Conservation (phyloP, 306 rosid species). For the Crotalaria pallida region DNA sequence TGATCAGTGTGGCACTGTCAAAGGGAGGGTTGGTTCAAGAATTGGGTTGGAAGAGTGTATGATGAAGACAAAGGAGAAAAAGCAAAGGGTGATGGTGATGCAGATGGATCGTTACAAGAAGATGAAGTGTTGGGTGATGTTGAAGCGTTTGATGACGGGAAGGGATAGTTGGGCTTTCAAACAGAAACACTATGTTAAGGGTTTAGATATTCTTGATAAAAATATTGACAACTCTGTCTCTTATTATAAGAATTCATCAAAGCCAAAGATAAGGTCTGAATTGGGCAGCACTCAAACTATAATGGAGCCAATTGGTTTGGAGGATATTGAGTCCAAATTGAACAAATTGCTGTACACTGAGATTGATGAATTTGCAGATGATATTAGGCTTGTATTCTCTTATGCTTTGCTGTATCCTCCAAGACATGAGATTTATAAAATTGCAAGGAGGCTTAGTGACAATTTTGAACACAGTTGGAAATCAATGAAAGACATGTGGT, state of each 20-base stretch:
- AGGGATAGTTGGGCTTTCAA: slow-evolving; percentile 5
- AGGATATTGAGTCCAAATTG: background rate
- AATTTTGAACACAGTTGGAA: background rate
- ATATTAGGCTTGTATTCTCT: background rate
- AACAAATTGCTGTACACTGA: background rate
- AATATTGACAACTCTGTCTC: background rate
- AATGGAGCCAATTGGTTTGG: background rate
- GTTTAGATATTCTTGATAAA: background rate
- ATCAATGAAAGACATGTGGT: background rate
- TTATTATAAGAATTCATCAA: background rate
- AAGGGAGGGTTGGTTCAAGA: background rate
- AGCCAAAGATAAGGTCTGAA: background rate
- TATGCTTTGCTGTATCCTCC: background rate
- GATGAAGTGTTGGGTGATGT: slow-evolving; percentile 3
- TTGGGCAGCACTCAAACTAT: background rate
- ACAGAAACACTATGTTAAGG: background rate
- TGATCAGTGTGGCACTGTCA: background rate
- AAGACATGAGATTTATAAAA: background rate
- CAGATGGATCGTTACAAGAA: background rate
- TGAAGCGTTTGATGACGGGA: slow-evolving; percentile 18
- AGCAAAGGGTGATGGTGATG: background rate
- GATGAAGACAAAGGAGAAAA: background rate
- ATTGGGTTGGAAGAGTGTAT: background rate
- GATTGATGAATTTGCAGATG: background rate
- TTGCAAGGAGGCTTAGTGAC: background rate